Conservation (phyloP, 2,329 filamentous ascomycete species). For the Cordyceps cateniannulata region DNA sequence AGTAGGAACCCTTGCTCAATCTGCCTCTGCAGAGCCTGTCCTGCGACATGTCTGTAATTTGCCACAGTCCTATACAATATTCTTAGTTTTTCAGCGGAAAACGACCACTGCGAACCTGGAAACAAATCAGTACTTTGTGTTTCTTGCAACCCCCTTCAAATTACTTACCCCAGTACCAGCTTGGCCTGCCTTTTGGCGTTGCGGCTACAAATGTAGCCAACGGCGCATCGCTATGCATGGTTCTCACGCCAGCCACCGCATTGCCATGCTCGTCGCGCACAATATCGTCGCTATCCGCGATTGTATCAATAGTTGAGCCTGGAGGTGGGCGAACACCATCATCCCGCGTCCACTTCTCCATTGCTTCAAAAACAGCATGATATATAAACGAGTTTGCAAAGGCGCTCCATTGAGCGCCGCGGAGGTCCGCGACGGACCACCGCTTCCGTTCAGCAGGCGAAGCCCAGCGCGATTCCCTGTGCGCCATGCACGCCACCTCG, state of each 20-base stretch:
- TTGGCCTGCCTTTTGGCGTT: constrained; percentile 16
- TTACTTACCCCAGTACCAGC: constrained; percentile 17
- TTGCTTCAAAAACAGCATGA: constrained; percentile 16
- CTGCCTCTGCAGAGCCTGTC: not conserved
- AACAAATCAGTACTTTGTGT: not conserved
- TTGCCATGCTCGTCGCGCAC: constrained; percentile 16
- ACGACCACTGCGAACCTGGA: not conserved
- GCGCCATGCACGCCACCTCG: constrained; percentile 16
- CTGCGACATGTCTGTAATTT: not conserved
- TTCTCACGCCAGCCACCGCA: constrained; percentile 15
- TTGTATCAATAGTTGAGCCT: not conserved
- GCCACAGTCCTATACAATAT: not conserved
- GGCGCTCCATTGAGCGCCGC: constrained; percentile 15
- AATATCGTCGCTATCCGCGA: constrained; percentile 13
- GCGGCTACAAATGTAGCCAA: constrained; percentile 15
- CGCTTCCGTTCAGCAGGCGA: constrained; percentile 10
- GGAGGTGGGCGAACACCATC: not conserved
- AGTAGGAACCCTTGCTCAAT: not conserved
- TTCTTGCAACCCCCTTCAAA: not conserved
- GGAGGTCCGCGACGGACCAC: constrained; percentile 14
- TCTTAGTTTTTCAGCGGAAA: not conserved
- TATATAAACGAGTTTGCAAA: constrained; percentile 18
- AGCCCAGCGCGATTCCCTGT: constrained; percentile 16
- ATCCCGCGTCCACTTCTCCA: constrained; percentile 13
- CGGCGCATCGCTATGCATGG: constrained; percentile 14